A percentile compares a stretch with the other conserved stretches of the same genome.
Conservation (phyloP, 2,329 filamentous ascomycete species). For the Aspergillus sp. region DNA sequence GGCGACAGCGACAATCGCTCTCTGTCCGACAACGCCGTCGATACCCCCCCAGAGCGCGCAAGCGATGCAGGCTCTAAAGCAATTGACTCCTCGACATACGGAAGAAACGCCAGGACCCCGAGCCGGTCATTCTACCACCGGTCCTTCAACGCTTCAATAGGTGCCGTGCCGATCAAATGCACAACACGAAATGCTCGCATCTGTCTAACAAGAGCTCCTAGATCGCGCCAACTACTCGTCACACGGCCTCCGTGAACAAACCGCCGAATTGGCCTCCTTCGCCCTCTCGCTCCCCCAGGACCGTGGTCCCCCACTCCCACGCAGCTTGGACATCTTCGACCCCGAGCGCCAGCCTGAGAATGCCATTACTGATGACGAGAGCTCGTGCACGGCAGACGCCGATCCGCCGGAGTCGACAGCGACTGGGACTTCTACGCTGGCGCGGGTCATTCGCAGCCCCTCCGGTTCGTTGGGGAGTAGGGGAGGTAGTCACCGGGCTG, state of each 20-base stretch:
- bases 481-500: constrained; percentile 9
- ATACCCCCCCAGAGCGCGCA: no score
- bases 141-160: constrained; percentile 34
- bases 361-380: no score
- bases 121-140: constrained; percentile 37
- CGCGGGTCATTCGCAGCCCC: constrained; percentile 42
- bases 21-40: no score
- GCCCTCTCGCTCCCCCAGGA: no score
- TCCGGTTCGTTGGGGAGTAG: constrained; percentile 15
- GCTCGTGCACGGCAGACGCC: no score
- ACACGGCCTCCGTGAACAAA: constrained; percentile 72
- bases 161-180: constrained; percentile 17
- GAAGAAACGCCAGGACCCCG: constrained; percentile 28
- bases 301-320: constrained; percentile 20
- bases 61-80: no score
- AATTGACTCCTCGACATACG: constrained; percentile 20
- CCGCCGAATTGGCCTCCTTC: constrained; percentile 75
- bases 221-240: constrained; percentile 66
- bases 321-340: constrained; percentile 23
- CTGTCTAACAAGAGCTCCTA: constrained; percentile 34
- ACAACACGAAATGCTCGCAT: background rate
- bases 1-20: no score
- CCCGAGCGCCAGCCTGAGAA: no score
- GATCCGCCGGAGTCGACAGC: constrained; percentile 13
- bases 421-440: constrained; percentile 38